phyloP scores from a whole-genome alignment of 2,329 filamentous ascomycete species.

The Aspergillus calidoustus region DNA sequence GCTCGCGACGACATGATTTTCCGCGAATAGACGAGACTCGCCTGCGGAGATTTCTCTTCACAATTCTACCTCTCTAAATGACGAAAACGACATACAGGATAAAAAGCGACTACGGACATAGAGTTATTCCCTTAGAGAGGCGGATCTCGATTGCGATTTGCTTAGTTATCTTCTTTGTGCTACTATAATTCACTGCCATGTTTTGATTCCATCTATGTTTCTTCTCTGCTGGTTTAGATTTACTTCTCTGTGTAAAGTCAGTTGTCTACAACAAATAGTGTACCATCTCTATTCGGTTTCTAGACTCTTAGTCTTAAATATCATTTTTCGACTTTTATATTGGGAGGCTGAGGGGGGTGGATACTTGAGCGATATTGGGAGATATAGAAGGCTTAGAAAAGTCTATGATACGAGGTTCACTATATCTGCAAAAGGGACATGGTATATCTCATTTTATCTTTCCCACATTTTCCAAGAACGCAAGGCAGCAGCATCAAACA shows the following conservation, averaged over 20 bases:
- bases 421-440: background rate
- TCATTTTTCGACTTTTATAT: no score
- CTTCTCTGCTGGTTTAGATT: background rate
- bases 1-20: conserved; percentile 66
- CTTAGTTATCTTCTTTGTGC: conserved; percentile 6
- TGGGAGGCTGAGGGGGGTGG: no score
- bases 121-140: conserved; percentile 3
- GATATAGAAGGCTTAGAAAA: no score
- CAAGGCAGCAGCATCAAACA: background rate
- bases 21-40: conserved; percentile 34
- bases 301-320: no score
- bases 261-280: background rate
- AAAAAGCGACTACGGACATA: conserved; percentile 4
- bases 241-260: background rate
- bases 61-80: background rate
- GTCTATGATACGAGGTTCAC: no score
- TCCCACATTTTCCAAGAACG: background rate
- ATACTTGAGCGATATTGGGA: no score
- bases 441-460: background rate
- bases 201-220: background rate
- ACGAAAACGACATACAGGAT: background rate
- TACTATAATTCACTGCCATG: background rate
- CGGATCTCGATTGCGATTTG: background rate
- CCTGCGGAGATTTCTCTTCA: background rate
- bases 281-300: background rate